Evolutionary conservation across 2,329 filamentous ascomycete species (phyloP).

Genomic region (Anisogramma anomala): DNA sequence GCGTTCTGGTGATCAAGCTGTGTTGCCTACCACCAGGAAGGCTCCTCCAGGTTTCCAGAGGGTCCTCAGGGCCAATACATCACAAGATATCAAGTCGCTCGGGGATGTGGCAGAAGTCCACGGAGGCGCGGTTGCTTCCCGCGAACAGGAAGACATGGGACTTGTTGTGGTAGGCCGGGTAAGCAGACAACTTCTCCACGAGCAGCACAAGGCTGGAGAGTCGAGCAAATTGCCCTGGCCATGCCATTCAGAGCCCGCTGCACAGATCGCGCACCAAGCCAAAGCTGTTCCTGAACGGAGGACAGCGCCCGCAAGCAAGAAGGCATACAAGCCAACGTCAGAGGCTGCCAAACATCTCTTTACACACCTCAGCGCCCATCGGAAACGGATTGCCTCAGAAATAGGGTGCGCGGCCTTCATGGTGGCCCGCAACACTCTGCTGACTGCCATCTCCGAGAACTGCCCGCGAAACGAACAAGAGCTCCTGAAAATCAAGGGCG

Average conservation of each 20-base stretch:
- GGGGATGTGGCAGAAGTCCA: too few species aligned
- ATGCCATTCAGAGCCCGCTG: background rate
- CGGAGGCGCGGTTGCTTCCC: background rate
- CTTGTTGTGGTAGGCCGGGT: conserved; percentile 1
- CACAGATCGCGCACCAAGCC: background rate
- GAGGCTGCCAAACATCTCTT: conserved; percentile 1
- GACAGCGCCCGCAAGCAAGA: background rate
- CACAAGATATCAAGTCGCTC: too few species aligned
- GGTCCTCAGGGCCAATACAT: background rate
- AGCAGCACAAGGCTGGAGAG: background rate
- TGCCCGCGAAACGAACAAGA: conserved; percentile 3
- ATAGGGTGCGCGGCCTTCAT: conserved; percentile 3
- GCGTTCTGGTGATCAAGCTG: background rate
- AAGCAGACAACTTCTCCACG: conserved; percentile 2
- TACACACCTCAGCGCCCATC: conserved; percentile 1
- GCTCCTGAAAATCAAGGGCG: conserved; percentile 1
- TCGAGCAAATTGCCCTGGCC: background rate
- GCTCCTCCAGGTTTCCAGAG: background rate
- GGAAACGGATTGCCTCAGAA: conserved; percentile 1
- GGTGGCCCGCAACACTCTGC: conserved; percentile 1
- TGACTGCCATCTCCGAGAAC: conserved; percentile 1
- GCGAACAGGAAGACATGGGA: background rate
- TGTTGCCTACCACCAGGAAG: background rate
- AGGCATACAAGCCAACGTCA: background rate
- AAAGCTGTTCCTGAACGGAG: background rate